Conservation (phyloP, 768 basidiomycete species). For the Cystoderma amianthinum region DNA sequence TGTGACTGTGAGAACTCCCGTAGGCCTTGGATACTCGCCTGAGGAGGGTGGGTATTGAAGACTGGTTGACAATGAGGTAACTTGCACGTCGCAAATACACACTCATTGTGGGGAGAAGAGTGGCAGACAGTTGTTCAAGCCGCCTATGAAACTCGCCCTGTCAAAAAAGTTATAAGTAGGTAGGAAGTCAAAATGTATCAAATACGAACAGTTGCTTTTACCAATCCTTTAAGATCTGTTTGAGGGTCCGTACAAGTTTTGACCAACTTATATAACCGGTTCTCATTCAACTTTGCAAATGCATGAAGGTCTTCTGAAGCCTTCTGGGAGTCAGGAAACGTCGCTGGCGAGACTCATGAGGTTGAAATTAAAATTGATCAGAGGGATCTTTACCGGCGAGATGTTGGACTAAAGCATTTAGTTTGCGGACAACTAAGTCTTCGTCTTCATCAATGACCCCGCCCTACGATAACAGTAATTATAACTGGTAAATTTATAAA, state of each 20-base stretch:
- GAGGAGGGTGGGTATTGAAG: constrained; percentile 77
- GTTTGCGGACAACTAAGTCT: constrained; percentile 45
- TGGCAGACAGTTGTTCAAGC: constrained; percentile 61
- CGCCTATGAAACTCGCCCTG: constrained; percentile 78
- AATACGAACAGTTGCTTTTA: constrained; percentile 64
- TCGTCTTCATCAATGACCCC: constrained; percentile 86
- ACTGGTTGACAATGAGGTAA: constrained; percentile 75
- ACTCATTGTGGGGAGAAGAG: constrained; percentile 60
- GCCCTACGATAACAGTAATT: constrained; percentile 42
- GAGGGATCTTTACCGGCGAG: constrained; percentile 52
- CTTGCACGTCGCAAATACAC: constrained; percentile 63
- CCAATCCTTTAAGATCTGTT: constrained; percentile 71
- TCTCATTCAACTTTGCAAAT: constrained; percentile 87
- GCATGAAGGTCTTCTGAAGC: constrained; percentile 69
- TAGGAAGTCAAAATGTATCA: not conserved
- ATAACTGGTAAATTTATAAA: too few relatives aligned
- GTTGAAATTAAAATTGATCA: not conserved
- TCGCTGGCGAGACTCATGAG: constrained; percentile 23
- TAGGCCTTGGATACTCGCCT: constrained; percentile 52
- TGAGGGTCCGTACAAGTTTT: constrained; percentile 80
- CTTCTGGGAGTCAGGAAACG: constrained; percentile 65
- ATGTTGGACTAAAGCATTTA: constrained; percentile 48
- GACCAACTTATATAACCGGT: constrained; percentile 77
- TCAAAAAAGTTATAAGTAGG: not conserved
- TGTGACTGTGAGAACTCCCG: constrained; percentile 26